phyloP scores from a whole-genome alignment of 495 filamentous ascomycete genomes.

The Penicillium alfredii region DNA sequence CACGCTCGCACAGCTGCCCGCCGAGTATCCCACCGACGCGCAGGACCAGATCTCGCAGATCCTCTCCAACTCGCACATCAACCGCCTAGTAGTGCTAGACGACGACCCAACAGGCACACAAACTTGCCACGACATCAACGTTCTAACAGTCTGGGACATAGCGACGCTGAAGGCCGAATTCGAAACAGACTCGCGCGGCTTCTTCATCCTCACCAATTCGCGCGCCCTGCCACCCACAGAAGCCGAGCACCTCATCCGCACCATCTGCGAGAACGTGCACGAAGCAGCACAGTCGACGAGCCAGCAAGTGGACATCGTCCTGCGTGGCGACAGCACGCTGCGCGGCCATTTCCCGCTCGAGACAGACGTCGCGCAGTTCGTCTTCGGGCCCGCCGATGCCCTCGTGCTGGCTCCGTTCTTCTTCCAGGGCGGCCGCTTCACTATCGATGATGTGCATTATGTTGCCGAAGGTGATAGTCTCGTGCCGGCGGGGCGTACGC shows the following conservation, averaged over 20 bases:
- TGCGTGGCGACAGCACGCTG: conserved; percentile 48
- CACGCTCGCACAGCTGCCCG: conserved; percentile 30
- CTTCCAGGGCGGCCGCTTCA: conserved; percentile 47
- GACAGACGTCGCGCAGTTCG: conserved; percentile 41
- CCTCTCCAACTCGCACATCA: conserved; percentile 25
- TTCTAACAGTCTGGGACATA: conserved; percentile 50
- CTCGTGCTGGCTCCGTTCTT: conserved; percentile 50
- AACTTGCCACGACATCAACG: conserved; percentile 50
- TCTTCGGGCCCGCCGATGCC: conserved; percentile 39
- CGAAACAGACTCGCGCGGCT: conserved; percentile 29
- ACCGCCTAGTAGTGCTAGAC: conserved; percentile 46
- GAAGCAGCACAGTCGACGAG: conserved; percentile 31
- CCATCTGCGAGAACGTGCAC: conserved; percentile 44
- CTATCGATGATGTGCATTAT: conserved; percentile 50
- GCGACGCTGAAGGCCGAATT: conserved; percentile 39
- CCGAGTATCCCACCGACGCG: conserved; percentile 27
- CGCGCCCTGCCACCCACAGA: conserved; percentile 42
- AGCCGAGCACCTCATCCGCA: conserved; percentile 35
- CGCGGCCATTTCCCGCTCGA: conserved; percentile 51
- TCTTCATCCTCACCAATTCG: conserved; percentile 54
- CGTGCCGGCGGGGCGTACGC: conserved; percentile 42
- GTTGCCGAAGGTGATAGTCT: conserved; percentile 41
- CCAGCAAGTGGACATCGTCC: conserved; percentile 43
- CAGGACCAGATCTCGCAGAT: conserved; percentile 33
- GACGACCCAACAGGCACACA: conserved; percentile 54